Evolutionary conservation across 306 rosid genomes (phyloP).

Genomic region (Herpetospermum pedunculosum): DNA sequence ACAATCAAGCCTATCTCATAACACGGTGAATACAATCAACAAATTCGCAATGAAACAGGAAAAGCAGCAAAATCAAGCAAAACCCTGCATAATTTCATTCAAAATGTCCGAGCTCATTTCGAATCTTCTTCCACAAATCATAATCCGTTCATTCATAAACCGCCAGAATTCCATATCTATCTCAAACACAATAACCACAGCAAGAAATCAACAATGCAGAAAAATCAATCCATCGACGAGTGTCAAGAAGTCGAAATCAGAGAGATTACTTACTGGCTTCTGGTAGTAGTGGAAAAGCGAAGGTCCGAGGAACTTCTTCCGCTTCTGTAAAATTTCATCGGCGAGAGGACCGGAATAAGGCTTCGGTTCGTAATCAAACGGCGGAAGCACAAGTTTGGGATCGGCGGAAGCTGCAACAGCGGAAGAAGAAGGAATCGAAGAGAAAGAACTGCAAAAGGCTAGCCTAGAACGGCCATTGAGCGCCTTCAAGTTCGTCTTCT

Average conservation of each 20-base stretch:
- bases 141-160: neutral
- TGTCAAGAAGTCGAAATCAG: neutral
- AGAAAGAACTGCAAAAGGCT: slow-evolving; percentile 9
- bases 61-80: neutral
- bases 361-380: slow-evolving; percentile 50
- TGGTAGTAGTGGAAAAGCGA: slow-evolving; percentile 69
- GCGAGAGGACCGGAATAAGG: slow-evolving; percentile 57
- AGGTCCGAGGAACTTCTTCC: slow-evolving; percentile 76
- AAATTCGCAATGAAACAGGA: neutral
- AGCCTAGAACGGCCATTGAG: neutral
- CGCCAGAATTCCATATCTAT: neutral
- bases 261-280: slow-evolving; percentile 67
- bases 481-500: slow-evolving; percentile 18
- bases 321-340: slow-evolving; percentile 58
- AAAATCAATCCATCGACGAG: neutral
- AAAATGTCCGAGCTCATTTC: neutral
- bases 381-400: slow-evolving; percentile 39
- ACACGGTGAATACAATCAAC: neutral
- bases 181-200: neutral
- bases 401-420: neutral
- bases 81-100: neutral
- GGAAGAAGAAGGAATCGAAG: slow-evolving; percentile 12
- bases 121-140: neutral
- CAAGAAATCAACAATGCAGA: neutral
- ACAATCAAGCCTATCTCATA: neutral